These are phyloP conservation scores for Lentinula lateritia DNA, from an alignment of 768 basidiomycete species.

Conservation along the genomic window DNA sequence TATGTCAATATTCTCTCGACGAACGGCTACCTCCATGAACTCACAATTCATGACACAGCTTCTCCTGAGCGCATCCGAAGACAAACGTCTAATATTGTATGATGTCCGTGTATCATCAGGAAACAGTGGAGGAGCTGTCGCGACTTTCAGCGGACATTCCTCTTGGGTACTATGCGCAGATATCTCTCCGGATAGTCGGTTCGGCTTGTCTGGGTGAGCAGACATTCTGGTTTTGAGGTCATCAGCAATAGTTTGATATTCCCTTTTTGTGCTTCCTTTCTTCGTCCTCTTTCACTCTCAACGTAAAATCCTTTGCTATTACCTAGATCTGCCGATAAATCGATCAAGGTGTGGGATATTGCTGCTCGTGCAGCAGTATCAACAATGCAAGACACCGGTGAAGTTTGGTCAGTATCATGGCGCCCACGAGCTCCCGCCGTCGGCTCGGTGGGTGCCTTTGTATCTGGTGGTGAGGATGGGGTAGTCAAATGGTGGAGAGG, in stretches of 20 bases:
- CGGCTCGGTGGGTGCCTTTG: constrained; percentile 57
- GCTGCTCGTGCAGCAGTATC: constrained; percentile 68
- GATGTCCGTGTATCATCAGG: constrained; percentile 77
- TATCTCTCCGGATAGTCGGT: constrained; percentile 74
- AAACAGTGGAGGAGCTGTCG: constrained; percentile 78
- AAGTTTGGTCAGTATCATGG: constrained; percentile 86
- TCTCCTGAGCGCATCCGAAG: constrained; percentile 86
- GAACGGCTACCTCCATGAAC: not conserved
- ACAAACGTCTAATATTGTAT: constrained; percentile 85
- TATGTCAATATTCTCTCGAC: constrained; percentile 29
- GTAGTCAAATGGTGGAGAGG: constrained; percentile 13
- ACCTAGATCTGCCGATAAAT: constrained; percentile 75
- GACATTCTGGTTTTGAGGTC: not conserved
- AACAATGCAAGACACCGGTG: constrained; percentile 71
- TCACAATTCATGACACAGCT: constrained; percentile 40
- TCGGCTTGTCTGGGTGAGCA: constrained; percentile 75
- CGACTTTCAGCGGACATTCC: constrained; percentile 81
- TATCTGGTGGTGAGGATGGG: constrained; percentile 6
- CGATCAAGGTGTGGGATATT: constrained; percentile 85
- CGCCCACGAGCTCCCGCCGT: constrained; percentile 52
- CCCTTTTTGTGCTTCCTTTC: not conserved
- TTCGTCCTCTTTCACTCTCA: not conserved
- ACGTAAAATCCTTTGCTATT: not conserved
- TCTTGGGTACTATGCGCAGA: constrained; percentile 88
- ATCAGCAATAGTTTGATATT: not conserved